Base-by-base conservation (phyloP, 2,329 filamentous ascomycete species). In the Talaromyces piceae region DNA sequence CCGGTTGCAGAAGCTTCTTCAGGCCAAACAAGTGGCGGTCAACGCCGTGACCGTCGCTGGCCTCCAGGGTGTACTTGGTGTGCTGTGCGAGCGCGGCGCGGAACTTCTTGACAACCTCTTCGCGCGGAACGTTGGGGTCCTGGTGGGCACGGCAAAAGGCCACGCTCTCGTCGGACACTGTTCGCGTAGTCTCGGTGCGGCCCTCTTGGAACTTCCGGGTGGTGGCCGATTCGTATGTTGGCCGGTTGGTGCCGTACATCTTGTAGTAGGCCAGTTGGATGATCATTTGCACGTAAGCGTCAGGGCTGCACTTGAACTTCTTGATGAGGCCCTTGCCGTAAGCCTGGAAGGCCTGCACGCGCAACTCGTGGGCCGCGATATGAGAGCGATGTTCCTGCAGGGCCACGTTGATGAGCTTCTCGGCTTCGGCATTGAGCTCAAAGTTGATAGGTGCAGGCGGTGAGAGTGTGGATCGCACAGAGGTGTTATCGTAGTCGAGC, bases 241-340 rank as follows among this genome's bases (percentile, higher is more conserved):
- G 93, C 3, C 93, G 82, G 79, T 91, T 96, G 79, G 91, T 89
- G 77, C 93, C 93, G 73, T 94, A 95, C 88, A 98, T 96, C 76
- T 97, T 97, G 80, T 85, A 86, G 78, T 98, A 98, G 33, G 93
- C 93, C 49, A 97, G 83, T 72, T 98, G 93, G 69, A 98, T 98
- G 69, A 96, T 77, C 89, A 98, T 93, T 74, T 98, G 93, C 39
- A 97, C 90, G 70, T 94, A 98, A 27, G 91, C 93, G 63, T 98
- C 94, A 26, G 93, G 93, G 23, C 88, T 94, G 81, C 88, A 95
- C 76, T 90, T 94, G 83, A 98, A 97, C 73, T 95, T 94, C 83
- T 98, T 98, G 79, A 98, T 97, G 56, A 98, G 77, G 23, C 89
- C 90, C 77, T 98, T 98, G 69, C 93, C 93, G 70, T 98, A 98